These are phyloP conservation scores for Rhodotorula babjevae DNA, from an alignment of 768 basidiomycete species.

Conservation along the genomic window DNA sequence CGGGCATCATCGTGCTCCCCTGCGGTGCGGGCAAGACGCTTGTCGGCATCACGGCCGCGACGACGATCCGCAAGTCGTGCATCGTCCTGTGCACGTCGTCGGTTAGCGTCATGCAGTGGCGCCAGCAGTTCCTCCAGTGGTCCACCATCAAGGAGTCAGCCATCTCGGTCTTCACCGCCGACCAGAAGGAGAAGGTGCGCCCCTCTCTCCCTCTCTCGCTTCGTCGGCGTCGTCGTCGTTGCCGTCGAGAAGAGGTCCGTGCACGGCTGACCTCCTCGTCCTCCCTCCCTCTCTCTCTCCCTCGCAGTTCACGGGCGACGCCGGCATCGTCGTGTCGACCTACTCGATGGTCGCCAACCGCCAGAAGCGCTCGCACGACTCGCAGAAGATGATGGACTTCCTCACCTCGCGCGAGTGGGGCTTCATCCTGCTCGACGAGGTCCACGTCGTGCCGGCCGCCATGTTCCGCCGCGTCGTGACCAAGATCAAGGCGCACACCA, in stretches of 20 bases:
- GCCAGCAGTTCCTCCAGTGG: constrained; percentile 96
- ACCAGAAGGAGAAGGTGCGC: constrained; percentile 85
- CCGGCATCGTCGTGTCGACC: constrained; percentile 96
- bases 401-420: constrained; percentile 98
- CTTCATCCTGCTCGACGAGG: constrained; percentile 93
- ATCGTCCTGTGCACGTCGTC: constrained; percentile 89
- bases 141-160: constrained; percentile 95
- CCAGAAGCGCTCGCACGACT: constrained; percentile 95
- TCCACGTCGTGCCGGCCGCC: constrained; percentile 96
- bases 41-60: constrained; percentile 98
- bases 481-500: constrained; percentile 97
- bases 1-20: constrained; percentile 95
- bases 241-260: too few relatives aligned
- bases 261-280: too few relatives aligned
- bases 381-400: constrained; percentile 99
- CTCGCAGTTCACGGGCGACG: constrained; percentile 83
- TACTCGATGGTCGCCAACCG: constrained; percentile 99
- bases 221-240: not conserved
- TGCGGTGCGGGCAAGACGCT: constrained; percentile 98
- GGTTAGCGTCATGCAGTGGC: constrained; percentile 90
- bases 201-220: not conserved
- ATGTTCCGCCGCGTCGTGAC: constrained; percentile 98
- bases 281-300: too few relatives aligned
- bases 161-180: constrained; percentile 94
- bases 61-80: constrained; percentile 98